Evolutionary conservation across 1,284 basidiomycete species (phyloP), one percentile per base, ranked within the genome.

Genomic region (Trichosporon sp.): DNA sequence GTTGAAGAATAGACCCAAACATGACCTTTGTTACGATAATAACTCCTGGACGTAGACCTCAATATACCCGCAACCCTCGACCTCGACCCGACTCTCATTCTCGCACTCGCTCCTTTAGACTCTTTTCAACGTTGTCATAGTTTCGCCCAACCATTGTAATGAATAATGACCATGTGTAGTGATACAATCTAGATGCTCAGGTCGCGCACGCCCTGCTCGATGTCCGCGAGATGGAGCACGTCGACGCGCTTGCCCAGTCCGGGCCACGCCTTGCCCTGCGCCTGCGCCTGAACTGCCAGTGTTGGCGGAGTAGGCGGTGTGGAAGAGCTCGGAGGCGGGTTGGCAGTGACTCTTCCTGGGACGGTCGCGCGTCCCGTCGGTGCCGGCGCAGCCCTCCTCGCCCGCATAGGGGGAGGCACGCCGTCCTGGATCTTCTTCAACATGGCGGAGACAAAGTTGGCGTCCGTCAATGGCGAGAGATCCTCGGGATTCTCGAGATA

Each of bases 401-500:
- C 21, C 19, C 19, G 21, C 19, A 43, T 21, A 19, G 38, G 38
- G 10, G 64, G 43, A n/a, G 37, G 64, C 19, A 65, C 46, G 59
- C 32, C 85, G 51, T 85, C 82, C 0, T 90, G 90, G 77, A 93
- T 85, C 61, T 89, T 89, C 0, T 89, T 86, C 38, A 98, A 87
- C 1, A 90, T 86, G 74, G 91, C 89, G 6, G 91, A 90, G 59
- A 99, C 91, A 85, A 92, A 98, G 68, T 89, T 91, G 5, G 92
- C 87, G 79, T 98, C 93, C 0, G 94, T 96, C 31, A 99, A 87
- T 0, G 93, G 93, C 0, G 92, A 93, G 26, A 98, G 83, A 80
- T 99, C 96, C 76, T 92, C 89, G 35, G 90, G 89, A 75, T 87
- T 89, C 26, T 92, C 93, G 0, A 98, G 87, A 74, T 87, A 87